Evolutionary conservation across 495 filamentous ascomycete species (phyloP), one percentile per base, ranked within the genome.

Genomic region (Penicillium canariense): DNA sequence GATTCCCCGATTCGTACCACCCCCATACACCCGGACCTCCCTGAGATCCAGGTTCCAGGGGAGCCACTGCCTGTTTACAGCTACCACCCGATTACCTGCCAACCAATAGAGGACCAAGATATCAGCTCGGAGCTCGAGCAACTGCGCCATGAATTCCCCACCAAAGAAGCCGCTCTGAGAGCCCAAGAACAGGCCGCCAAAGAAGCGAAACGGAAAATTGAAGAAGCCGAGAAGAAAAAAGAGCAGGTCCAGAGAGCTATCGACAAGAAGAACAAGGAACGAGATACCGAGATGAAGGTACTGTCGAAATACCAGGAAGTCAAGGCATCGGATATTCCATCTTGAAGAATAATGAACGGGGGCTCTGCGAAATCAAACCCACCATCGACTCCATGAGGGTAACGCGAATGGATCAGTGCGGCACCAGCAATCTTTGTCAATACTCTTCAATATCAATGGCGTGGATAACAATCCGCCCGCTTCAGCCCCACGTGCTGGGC

Each of bases 261-360:
- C 54, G 74, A 78, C 44, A 76, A 77, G 59, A 79, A 77, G 56
- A 60, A 65, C 26, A 77, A 75, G 47, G 73, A 77, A 50, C 59
- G 72, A 15, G 71, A 79, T 39, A 74, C 67, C 1, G 76, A 79
- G 58, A 63, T 75, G 65, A 77, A 76, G 49, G 69, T 79, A 14
- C 52, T 76, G 0, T 72, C 72, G 52, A 78, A 78, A 36, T 77
- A 67, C 34, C 75, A 74, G 47, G 68, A 75, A 35, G 70, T 68
- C 17, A 74, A 74, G 50, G 56, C 62, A 7, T 65, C 68, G 0
- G 69, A 65, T 28, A 63, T 71, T 27, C 62, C 68, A 34, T 58
- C 70, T 40, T 73, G 66, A 69, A 36, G 14, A 39, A 10, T 17
- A 25, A 34, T 27, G 45, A 43, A 48, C 27, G 20, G 18, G 31